These are phyloP conservation scores for Apiospora aurea DNA, from an alignment of 2,329 filamentous ascomycete species.

Conservation along the genomic window DNA sequence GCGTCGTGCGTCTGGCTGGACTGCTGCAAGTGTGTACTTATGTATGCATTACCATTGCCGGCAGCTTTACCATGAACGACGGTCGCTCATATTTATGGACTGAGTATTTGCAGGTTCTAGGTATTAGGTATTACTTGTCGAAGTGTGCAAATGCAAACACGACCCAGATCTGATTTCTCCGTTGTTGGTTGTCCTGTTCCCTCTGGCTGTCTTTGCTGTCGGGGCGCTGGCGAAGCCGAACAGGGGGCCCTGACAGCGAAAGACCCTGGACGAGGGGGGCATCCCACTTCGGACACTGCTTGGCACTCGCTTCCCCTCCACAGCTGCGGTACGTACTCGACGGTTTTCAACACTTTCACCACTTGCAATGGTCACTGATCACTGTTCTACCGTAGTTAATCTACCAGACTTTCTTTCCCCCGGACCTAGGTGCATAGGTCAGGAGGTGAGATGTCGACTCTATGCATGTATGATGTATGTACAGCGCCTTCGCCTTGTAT, in stretches of 20 bases:
- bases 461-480: neutral
- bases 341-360: conserved; percentile 12
- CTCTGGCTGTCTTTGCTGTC: neutral
- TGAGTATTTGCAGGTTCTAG: too few species aligned
- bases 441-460: neutral
- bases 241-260: conserved; percentile 8
- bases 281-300: conserved; percentile 19
- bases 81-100: neutral
- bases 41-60: too few species aligned
- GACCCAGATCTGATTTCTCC: conserved; percentile 7
- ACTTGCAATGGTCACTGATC: conserved; percentile 6
- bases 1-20: neutral
- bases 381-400: conserved; percentile 7
- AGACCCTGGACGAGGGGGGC: conserved; percentile 17
- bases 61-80: too few species aligned
- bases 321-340: conserved; percentile 15
- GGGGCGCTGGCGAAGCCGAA: neutral
- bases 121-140: neutral
- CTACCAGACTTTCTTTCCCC: conserved; percentile 17
- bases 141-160: neutral
- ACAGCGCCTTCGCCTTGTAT: neutral
- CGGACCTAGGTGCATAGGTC: neutral
- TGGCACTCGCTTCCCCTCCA: conserved; percentile 19
- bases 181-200: neutral
- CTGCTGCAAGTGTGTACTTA: neutral